Evolutionary conservation across 441 rosid species (phyloP).

Genomic region (Populus hybrid): DNA sequence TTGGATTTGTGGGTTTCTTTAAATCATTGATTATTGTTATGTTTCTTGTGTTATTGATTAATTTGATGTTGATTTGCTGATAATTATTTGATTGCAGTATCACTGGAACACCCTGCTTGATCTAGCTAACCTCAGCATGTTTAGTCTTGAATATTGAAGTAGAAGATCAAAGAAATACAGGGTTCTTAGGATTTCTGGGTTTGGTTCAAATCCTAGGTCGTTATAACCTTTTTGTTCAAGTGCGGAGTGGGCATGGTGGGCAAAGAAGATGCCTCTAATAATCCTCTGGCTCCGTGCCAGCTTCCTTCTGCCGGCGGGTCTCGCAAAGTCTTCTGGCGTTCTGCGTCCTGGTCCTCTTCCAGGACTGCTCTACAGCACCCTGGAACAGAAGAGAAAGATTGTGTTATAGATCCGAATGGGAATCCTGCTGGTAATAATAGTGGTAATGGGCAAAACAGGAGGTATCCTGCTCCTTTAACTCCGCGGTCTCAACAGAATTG

Average conservation of each 20-base stretch:
- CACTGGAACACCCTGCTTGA: not conserved
- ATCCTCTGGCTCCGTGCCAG: constrained; percentile 47
- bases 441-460: constrained; percentile 42
- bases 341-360: constrained; percentile 97
- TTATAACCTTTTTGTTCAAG: not conserved
- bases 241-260: constrained; percentile 67
- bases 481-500: constrained; percentile 71
- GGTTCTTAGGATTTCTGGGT: constrained; percentile 22
- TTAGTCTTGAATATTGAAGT: not conserved
- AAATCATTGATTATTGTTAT: not conserved
- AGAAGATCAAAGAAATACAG: constrained; percentile 3
- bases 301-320: constrained; percentile 41
- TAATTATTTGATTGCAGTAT: not conserved
- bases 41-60: not conserved
- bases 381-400: constrained; percentile 44
- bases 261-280: constrained; percentile 64
- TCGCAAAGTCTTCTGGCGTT: constrained; percentile 85
- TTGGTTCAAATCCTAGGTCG: constrained; percentile 5
- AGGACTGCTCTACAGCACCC: constrained; percentile 67
- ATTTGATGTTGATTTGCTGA: not conserved
- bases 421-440: constrained; percentile 27
- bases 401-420: constrained; percentile 43
- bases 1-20: not conserved
- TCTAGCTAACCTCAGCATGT: constrained; percentile 11
- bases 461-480: constrained; percentile 70